phyloP scores from a whole-genome alignment of 2,329 filamentous ascomycete genomes.

The Monilinia fructigena region DNA sequence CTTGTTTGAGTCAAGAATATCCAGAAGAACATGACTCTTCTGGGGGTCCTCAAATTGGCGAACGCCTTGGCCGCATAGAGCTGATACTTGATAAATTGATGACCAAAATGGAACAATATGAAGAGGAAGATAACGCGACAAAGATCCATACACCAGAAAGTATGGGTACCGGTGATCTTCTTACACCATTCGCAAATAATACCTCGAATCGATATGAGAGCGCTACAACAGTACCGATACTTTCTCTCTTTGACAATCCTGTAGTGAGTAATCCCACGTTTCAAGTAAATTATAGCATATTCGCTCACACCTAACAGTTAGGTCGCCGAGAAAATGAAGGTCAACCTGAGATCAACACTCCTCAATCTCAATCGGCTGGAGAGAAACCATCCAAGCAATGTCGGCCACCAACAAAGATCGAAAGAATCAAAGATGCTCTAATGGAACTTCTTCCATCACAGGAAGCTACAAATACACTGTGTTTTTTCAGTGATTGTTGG shows the following conservation, averaged over 20 bases:
- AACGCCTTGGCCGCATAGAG: conserved; percentile 39
- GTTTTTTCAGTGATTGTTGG: conserved; percentile 32
- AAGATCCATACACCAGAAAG: conserved; percentile 37
- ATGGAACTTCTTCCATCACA: conserved; percentile 37
- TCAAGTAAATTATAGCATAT: background rate
- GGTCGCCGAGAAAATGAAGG: conserved; percentile 31
- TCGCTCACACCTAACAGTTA: conserved; percentile 28
- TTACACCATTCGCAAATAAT: conserved; percentile 30
- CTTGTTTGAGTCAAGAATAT: conserved; percentile 39
- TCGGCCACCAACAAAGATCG: conserved; percentile 30
- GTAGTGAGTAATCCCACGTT: conserved; percentile 29
- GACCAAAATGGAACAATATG: conserved; percentile 35
- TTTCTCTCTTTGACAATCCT: conserved; percentile 38
- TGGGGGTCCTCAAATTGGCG: conserved; percentile 35
- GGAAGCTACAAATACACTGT: conserved; percentile 34
- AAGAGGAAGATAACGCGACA: conserved; percentile 35
- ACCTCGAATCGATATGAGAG: conserved; percentile 25
- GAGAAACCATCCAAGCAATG: conserved; percentile 28
- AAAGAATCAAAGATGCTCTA: conserved; percentile 35
- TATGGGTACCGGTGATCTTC: conserved; percentile 34
- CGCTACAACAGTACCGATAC: conserved; percentile 31
- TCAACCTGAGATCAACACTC: conserved; percentile 30
- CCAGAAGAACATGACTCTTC: conserved; percentile 37
- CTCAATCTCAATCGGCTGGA: conserved; percentile 24
- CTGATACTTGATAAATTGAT: conserved; percentile 36